Evolutionary conservation across 1,139 yeast species (phyloP), one percentile per base, ranked within the genome.

Genomic region (Hansenula sp.): DNA sequence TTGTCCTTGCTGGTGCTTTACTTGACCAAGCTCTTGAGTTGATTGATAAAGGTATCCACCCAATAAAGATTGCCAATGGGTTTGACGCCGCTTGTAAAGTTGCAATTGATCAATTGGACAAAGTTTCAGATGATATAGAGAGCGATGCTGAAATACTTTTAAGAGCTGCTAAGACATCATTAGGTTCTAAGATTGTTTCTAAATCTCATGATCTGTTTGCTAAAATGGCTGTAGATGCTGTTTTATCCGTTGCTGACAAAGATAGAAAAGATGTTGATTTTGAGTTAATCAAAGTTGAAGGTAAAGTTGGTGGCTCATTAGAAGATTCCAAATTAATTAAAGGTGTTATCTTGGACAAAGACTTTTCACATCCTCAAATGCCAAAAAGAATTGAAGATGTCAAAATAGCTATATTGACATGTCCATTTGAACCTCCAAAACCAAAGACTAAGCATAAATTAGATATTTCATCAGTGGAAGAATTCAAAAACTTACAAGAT

Each of bases 361-460:
- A 93, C 60, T 91, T 91, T 68, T 89, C 97, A 5, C 99, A 94
- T 66, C 97, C 98, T 8, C 99, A 94, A 68, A 94, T 94, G 99
- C 93, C 96, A 40, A 88, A 87, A 61, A 67, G 67, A 43, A 77
- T 93, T 38, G 74, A 77, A 47, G 86, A 91, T 66, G 95, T 91
- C 52, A 88, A 85, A 64, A 76, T 94, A 53, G 99, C 99, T 41
- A 91, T 93, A 54, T 76, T 93, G 63, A 93, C 99, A 2, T 91
- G 98, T 71, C 98, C 99, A 57, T 93, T 93, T 63, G 99, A 93
- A 72, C 99, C 99, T 36, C 99, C 99, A 57, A 93, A 93, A 70
- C 99, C 99, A 56, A 94, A 93, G 71, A 94, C 99, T 18, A 93
- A 93, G 69, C 99, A 94, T 71, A 93, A 93, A 75, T 76, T 93